Conservation (phyloP, 768 basidiomycete species). For the Phlebiopsis gigantea region DNA sequence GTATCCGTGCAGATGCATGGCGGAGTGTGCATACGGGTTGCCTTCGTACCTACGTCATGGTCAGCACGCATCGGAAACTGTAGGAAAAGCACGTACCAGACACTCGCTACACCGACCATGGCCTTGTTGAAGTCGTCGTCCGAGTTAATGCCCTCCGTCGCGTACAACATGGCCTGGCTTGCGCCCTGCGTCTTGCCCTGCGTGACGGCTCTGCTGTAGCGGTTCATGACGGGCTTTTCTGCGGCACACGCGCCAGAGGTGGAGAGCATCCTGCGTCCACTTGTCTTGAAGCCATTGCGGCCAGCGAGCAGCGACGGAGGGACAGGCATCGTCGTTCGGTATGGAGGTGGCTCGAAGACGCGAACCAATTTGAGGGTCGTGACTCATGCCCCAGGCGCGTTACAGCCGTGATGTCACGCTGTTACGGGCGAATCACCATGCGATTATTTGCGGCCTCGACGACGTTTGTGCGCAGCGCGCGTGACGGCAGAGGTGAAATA, state of each 20-base stretch:
- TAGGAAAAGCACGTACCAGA: constrained; percentile 63
- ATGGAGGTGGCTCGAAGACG: not conserved
- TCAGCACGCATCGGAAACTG: constrained; percentile 15
- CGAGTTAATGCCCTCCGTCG: constrained; percentile 83
- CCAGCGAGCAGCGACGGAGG: not conserved
- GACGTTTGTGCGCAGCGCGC: too few relatives aligned
- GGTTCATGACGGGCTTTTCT: constrained; percentile 38
- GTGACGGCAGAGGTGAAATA: too few relatives aligned
- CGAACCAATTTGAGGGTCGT: not conserved
- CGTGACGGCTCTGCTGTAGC: constrained; percentile 78
- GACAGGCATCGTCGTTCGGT: constrained; percentile 1
- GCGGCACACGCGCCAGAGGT: constrained; percentile 10
- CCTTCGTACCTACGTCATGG: constrained; percentile 81
- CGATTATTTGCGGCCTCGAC: not conserved
- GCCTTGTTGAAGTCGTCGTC: constrained; percentile 90
- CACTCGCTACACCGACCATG: constrained; percentile 96
- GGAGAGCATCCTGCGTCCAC: constrained; percentile 12
- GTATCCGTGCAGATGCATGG: constrained; percentile 2
- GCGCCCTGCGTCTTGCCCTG: constrained; percentile 94
- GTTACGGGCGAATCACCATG: not conserved
- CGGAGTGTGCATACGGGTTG: constrained; percentile 69
- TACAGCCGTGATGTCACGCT: constrained; percentile 2
- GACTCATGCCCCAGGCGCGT: constrained; percentile 3
- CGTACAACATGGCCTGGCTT: constrained; percentile 98
- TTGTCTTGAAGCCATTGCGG: constrained; percentile 7